Percentiles rank a stretch among this genome's conserved stretches.
Evolutionary conservation across 768 basidiomycete genomes (phyloP).

Genomic region (Mycena floridula): DNA sequence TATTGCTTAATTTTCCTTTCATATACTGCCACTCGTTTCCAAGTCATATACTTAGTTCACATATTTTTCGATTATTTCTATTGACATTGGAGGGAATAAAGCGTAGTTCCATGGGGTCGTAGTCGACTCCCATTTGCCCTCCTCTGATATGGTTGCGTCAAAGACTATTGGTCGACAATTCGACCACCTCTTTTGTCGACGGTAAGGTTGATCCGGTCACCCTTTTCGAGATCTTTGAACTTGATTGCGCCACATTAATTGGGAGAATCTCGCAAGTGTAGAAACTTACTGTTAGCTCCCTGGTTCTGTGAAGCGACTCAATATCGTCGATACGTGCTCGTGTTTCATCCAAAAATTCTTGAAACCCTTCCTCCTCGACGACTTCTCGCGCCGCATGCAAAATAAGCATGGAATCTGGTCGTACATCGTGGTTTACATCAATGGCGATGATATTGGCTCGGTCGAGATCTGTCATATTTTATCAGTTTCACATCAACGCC

Average conservation of each 20-base stretch:
- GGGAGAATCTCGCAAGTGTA: neutral
- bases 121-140: neutral
- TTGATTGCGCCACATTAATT: conserved; percentile 9
- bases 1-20: neutral
- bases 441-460: conserved; percentile 70
- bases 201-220: conserved; percentile 14
- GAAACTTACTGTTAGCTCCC: conserved; percentile 62
- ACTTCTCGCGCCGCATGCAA: conserved; percentile 69
- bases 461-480: conserved; percentile 46
- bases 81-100: neutral
- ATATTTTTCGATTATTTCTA: neutral
- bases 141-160: neutral
- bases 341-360: conserved; percentile 69
- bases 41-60: neutral
- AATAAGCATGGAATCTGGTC: conserved; percentile 75
- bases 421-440: conserved; percentile 75
- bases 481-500: neutral
- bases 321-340: conserved; percentile 80
- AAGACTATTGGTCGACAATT: neutral
- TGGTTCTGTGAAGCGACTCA: conserved; percentile 75
- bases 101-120: neutral
- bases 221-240: conserved; percentile 35
- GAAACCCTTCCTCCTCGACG: conserved; percentile 69
- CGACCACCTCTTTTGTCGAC: conserved; percentile 30
- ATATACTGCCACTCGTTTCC: neutral